Evolutionary conservation across 1,139 yeast genomes (phyloP), one percentile per base, ranked within the genome.

Genomic region (Meyerozyma carpophila): DNA sequence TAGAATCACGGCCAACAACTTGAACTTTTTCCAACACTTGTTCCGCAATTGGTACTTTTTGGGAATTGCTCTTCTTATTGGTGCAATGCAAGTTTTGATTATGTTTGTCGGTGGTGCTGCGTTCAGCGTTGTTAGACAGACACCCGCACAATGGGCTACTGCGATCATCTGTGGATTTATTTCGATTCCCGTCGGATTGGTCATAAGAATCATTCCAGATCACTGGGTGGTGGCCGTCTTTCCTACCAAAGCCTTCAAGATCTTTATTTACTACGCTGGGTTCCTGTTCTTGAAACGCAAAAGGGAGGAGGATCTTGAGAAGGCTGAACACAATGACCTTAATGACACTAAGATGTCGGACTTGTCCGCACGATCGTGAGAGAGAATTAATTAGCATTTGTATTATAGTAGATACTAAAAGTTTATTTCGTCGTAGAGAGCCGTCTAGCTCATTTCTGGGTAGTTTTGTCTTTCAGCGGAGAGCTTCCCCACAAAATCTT

Each of bases 41-140:
- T 79, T 79, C 65, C 77, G 90, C 62, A 93, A 93, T 62, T 81
- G 80, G 73, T 90, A 87, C 64, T 93, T 93, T 63, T 65, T 91
- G 43, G 68, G 62, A 6, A 90, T 93, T 55, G 81, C 87, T 11
- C 52, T 65, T 3, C 73, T 93, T 42, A 91, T 94, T 63, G 91
- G 83, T 36, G 91, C 84, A 10, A 79, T 82, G 61, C 98, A 94
- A 66, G 70, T 91, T 7, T 64, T 93, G 47, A 91, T 94, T 56
- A 91, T 94, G 98, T 87, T 82, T 66, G 93, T 89, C 50, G 99
- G 99, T 43, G 98, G 98, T 46, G 88, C 94, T 40, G 96, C 98
- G 0, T 94, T 94, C 63, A 80, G 90, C 16, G 75, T 91, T 52
- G 81, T 79, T 3, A 75, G 84, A 50, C 94, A 87, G 63, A 82